Evolutionary conservation across 129 eudicot species (phyloP).

Genomic region (Apium graveolens): DNA sequence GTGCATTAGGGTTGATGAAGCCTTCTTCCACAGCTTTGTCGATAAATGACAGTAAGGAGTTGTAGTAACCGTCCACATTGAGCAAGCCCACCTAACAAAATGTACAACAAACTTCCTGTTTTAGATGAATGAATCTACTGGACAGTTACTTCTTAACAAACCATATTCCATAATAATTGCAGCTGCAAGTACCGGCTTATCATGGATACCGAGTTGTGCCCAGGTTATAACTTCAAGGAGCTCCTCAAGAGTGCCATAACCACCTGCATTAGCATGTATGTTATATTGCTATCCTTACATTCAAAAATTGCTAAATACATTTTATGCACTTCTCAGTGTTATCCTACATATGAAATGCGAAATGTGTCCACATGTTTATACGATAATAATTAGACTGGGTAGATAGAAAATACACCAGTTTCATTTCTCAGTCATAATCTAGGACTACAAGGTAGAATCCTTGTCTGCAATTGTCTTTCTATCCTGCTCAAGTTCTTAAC

Average conservation of each 20-base stretch:
- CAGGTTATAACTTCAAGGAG: slow-evolving; percentile 93
- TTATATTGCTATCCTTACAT: neutral
- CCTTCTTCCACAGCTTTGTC: slow-evolving; percentile 99
- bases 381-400: neutral
- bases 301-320: neutral
- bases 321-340: neutral
- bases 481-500: neutral
- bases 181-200: slow-evolving; percentile 61
- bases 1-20: slow-evolving; percentile 76
- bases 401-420: neutral
- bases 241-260: slow-evolving; percentile 96
- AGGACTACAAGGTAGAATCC: neutral
- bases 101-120: neutral
- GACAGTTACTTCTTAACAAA: neutral
- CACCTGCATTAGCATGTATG: slow-evolving; percentile 49
- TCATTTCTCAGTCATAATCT: neutral
- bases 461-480: neutral
- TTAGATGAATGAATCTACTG: slow-evolving; percentile 1
- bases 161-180: neutral
- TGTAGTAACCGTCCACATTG: slow-evolving; percentile 88
- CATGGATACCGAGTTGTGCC: slow-evolving; percentile 98
- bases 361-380: neutral
- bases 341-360: neutral
- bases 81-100: slow-evolving; percentile 74
- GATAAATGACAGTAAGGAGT: slow-evolving; percentile 69